These are phyloP conservation scores for Citropsis articulata DNA, from an alignment of 345 rosid genomes.

Conservation along the genomic window DNA sequence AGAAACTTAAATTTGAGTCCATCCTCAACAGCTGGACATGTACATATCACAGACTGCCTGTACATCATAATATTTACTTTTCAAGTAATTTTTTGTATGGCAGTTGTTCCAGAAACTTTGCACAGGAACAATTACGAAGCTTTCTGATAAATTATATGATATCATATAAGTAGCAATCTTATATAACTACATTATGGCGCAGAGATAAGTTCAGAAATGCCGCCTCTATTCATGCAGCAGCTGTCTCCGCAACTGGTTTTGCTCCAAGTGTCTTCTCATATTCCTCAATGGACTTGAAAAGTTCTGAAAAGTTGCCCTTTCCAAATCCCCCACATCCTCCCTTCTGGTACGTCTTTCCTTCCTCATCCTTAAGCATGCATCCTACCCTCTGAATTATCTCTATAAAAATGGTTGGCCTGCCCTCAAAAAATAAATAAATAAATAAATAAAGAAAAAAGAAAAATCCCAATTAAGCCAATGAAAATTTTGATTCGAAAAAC, in stretches of 20 bases:
- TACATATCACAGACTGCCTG: background rate
- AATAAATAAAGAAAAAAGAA: too few species aligned
- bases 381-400: constrained; percentile 94
- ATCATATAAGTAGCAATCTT: background rate
- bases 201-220: background rate
- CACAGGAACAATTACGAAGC: background rate
- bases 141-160: background rate
- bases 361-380: constrained; percentile 67
- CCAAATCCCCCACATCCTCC: constrained; percentile 98
- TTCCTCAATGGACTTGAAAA: constrained; percentile 91
- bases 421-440: background rate
- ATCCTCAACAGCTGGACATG: background rate
- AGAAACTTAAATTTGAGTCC: background rate
- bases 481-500: background rate
- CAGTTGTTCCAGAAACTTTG: background rate
- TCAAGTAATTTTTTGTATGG: background rate
- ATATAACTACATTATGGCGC: background rate
- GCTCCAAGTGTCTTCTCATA: constrained; percentile 84
- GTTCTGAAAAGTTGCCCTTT: constrained; percentile 91
- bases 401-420: constrained; percentile 90
- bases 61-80: background rate
- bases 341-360: constrained; percentile 71
- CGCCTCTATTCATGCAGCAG: constrained; percentile 21
- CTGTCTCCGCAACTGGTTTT: constrained; percentile 31
- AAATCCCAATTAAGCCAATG: background rate